Evolutionary conservation across 768 basidiomycete species (phyloP).

Genomic region (Piloderma croceum): DNA sequence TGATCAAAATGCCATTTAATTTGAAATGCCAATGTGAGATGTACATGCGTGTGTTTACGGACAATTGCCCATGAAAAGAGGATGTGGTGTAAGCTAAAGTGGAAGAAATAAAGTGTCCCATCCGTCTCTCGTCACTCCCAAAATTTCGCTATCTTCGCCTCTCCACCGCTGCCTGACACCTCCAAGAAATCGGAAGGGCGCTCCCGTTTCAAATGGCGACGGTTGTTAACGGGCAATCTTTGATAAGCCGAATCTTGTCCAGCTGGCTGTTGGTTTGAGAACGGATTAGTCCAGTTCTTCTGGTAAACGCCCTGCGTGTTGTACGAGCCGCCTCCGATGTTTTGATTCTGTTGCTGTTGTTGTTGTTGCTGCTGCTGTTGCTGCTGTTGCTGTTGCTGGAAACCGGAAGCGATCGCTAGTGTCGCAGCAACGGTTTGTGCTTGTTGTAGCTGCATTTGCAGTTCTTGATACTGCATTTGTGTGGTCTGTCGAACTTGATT

Average conservation of each 20-base stretch:
- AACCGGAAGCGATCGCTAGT: slow-evolving; percentile 49
- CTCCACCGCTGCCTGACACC: slow-evolving; percentile 51
- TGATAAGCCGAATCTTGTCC: slow-evolving; percentile 84
- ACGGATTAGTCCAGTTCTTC: slow-evolving; percentile 46
- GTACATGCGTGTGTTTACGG: no score
- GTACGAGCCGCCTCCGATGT: no score
- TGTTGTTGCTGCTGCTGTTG: slow-evolving; percentile 36
- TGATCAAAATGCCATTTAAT: no score
- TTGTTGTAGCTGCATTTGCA: slow-evolving; percentile 74
- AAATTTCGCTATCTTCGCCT: slow-evolving; percentile 63
- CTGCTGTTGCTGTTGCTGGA: slow-evolving; percentile 50
- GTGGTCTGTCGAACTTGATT: slow-evolving; percentile 70
- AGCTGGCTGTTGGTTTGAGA: slow-evolving; percentile 57
- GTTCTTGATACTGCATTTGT: slow-evolving; percentile 77
- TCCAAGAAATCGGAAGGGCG: slow-evolving; percentile 82
- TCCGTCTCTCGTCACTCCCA: slow-evolving; percentile 64
- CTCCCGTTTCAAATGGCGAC: slow-evolving; percentile 73
- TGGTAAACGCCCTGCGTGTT: slow-evolving; percentile 40
- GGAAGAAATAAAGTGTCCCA: no score
- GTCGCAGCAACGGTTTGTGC: slow-evolving; percentile 69
- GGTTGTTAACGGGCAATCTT: slow-evolving; percentile 74
- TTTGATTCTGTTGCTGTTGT: no score
- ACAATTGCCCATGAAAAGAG: no score
- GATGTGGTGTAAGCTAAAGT: no score
- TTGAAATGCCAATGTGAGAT: no score